Percentiles rank a stretch among this genome's conserved stretches.
phyloP scores from a whole-genome alignment of 371 early-diverging fungal genomes.

The Mortierella sp. region DNA sequence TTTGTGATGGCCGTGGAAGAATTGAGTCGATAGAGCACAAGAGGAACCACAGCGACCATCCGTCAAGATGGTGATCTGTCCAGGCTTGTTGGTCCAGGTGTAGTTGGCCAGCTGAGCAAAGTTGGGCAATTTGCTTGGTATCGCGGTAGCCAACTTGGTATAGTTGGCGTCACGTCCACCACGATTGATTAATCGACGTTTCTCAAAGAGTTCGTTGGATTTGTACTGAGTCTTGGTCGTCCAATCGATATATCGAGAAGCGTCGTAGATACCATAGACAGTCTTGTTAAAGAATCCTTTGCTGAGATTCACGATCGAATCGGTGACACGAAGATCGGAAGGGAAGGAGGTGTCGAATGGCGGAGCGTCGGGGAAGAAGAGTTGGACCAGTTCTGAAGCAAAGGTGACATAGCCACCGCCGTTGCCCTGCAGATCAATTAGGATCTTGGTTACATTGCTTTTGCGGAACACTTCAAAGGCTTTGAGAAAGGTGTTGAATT shows the following conservation, averaged over 20 bases:
- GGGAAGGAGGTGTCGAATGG: slow-evolving; percentile 2
- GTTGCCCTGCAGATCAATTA: slow-evolving; percentile 39
- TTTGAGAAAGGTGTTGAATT: slow-evolving; percentile 1
- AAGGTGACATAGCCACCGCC: slow-evolving; percentile 24
- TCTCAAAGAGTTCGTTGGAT: slow-evolving; percentile 11
- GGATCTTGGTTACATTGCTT: slow-evolving; percentile 25
- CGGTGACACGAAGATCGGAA: slow-evolving; percentile 17
- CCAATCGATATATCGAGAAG: not conserved
- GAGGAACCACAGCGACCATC: slow-evolving; percentile 49
- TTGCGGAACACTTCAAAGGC: slow-evolving; percentile 1
- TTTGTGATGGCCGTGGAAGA: slow-evolving; percentile 18
- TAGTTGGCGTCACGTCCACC: slow-evolving; percentile 10
- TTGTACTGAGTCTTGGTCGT: slow-evolving; percentile 4
- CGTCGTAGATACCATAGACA: slow-evolving; percentile 6
- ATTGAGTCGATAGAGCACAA: slow-evolving; percentile 41
- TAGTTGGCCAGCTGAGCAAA: not conserved
- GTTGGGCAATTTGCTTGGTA: not conserved
- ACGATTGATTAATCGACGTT: not conserved
- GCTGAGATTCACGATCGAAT: slow-evolving; percentile 8
- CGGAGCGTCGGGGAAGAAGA: slow-evolving; percentile 25
- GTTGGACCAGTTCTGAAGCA: slow-evolving; percentile 12
- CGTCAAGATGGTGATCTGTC: slow-evolving; percentile 46
- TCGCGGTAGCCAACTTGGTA: slow-evolving; percentile 7
- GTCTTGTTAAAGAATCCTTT: not conserved
- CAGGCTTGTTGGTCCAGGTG: slow-evolving; percentile 29